phyloP scores from a whole-genome alignment of 768 basidiomycete genomes.

The Boletus speciosus region DNA sequence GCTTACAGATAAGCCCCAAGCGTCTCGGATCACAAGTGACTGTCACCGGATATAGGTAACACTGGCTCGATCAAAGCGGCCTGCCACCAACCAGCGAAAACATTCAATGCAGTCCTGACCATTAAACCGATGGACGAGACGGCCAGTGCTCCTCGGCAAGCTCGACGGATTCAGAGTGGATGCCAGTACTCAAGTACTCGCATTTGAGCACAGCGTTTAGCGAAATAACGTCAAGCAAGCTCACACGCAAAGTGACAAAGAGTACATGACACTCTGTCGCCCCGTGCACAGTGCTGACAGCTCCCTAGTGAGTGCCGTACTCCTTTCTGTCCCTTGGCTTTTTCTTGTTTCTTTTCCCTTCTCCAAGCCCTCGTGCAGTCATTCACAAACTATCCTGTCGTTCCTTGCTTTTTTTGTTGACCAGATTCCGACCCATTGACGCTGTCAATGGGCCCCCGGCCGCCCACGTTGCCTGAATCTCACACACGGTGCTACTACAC shows the following conservation, averaged over 20 bases:
- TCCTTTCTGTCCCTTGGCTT: constrained; percentile 5
- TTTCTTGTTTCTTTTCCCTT: neutral
- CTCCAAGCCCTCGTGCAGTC: neutral
- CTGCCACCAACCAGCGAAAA: neutral
- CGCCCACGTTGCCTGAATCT: constrained; percentile 14
- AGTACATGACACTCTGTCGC: neutral
- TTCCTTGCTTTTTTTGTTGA: neutral
- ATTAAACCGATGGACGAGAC: neutral
- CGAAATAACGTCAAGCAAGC: constrained; percentile 14
- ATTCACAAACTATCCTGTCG: neutral
- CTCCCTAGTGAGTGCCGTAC: neutral
- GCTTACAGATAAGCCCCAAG: neutral
- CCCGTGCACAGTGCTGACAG: no score
- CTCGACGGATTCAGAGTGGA: neutral
- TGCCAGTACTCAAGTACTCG: neutral
- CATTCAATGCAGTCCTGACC: neutral
- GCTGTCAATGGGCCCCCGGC: constrained; percentile 12
- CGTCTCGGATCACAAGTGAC: constrained; percentile 10
- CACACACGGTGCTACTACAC: constrained; percentile 17
- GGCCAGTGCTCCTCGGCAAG: no score
- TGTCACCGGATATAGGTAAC: neutral
- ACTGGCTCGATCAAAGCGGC: neutral
- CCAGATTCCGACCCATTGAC: neutral
- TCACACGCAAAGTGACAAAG: constrained; percentile 1
- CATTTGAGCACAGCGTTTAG: constrained; percentile 1